A percentile compares a stretch with the other conserved stretches of the same genome.
Conservation (phyloP, 2,329 filamentous ascomycete species). For the Botryosphaeria dothidea region DNA sequence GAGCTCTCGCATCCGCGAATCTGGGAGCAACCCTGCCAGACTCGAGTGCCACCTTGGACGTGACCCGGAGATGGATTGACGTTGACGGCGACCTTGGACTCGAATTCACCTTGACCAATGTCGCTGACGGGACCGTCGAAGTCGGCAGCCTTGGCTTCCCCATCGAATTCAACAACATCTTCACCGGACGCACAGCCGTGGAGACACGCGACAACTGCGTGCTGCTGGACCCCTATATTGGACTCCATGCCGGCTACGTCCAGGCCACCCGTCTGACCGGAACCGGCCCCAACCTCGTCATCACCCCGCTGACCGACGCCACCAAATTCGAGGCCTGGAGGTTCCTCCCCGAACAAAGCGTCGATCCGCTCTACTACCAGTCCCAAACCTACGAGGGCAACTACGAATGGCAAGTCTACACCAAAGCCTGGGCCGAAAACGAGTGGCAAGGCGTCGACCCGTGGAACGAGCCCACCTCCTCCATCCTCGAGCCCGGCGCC, state of each 20-base stretch:
- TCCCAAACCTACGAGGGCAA: conserved; percentile 61
- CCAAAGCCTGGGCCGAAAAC: conserved; percentile 56
- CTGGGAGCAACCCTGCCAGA: conserved; percentile 45
- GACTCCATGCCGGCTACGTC: conserved; percentile 59
- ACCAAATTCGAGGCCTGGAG: conserved; percentile 58
- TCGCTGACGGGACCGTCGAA: conserved; percentile 45
- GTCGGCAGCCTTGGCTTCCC: conserved; percentile 61
- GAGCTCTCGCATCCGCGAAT: conserved; percentile 42
- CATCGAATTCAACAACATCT: conserved; percentile 64
- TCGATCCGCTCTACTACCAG: conserved; percentile 44
- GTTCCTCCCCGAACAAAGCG: conserved; percentile 48
- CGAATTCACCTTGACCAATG: conserved; percentile 54
- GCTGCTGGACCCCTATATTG: conserved; percentile 62
- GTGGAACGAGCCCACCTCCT: conserved; percentile 58
- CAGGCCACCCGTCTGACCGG: conserved; percentile 56
- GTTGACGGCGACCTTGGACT: conserved; percentile 53
- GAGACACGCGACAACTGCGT: conserved; percentile 56
- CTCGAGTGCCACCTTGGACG: conserved; percentile 40
- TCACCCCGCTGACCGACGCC: conserved; percentile 54
- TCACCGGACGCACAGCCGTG: conserved; percentile 51
- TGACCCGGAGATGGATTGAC: conserved; percentile 56
- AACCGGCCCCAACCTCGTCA: conserved; percentile 54
- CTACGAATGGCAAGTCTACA: conserved; percentile 61
- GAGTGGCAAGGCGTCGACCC: conserved; percentile 55
- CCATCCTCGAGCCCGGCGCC: conserved; percentile 47